Percentiles rank a stretch among this genome's conserved stretches.
Conservation (phyloP, 371 early-diverging fungal genomes). For the Rhizopus sp. region DNA sequence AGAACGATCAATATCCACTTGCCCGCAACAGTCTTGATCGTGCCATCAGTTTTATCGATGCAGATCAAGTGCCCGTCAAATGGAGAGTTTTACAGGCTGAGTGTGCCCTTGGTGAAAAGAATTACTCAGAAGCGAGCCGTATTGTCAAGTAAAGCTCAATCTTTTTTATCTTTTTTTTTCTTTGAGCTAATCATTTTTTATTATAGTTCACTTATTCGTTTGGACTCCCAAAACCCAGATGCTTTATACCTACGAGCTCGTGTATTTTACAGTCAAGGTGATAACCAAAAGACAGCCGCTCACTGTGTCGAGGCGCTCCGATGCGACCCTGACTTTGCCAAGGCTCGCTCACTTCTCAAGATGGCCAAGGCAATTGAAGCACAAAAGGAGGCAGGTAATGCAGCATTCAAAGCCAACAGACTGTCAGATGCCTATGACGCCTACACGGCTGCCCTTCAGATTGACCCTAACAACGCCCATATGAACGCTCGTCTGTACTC, state of each 20-base stretch:
- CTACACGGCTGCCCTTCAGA: slow-evolving; percentile 72
- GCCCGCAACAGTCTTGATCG: slow-evolving; percentile 68
- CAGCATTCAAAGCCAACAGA: slow-evolving; percentile 66
- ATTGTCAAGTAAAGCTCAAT: slow-evolving; percentile 47
- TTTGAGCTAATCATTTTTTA: neutral
- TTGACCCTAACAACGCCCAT: slow-evolving; percentile 68
- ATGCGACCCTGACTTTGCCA: slow-evolving; percentile 78
- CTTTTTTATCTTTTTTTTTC: neutral
- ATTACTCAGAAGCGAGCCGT: slow-evolving; percentile 68
- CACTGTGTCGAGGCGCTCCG: slow-evolving; percentile 73
- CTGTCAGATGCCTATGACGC: slow-evolving; percentile 68
- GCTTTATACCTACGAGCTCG: slow-evolving; percentile 74
- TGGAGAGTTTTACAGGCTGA: slow-evolving; percentile 79
- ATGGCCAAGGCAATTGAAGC: slow-evolving; percentile 64
- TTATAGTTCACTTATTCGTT: slow-evolving; percentile 54
- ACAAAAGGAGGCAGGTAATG: slow-evolving; percentile 76
- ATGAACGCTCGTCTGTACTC: slow-evolving; percentile 74
- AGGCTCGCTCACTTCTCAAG: slow-evolving; percentile 68
- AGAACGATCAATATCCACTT: slow-evolving; percentile 57
- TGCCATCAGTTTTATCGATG: slow-evolving; percentile 63
- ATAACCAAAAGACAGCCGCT: slow-evolving; percentile 58
- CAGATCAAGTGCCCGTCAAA: slow-evolving; percentile 56
- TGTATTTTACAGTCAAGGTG: slow-evolving; percentile 75
- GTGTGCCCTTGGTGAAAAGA: slow-evolving; percentile 67
- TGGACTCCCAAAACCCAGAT: slow-evolving; percentile 74